These are phyloP conservation scores for Pythium angustatum DNA, from an alignment of 352 stramenopile species.

Conservation along the genomic window DNA sequence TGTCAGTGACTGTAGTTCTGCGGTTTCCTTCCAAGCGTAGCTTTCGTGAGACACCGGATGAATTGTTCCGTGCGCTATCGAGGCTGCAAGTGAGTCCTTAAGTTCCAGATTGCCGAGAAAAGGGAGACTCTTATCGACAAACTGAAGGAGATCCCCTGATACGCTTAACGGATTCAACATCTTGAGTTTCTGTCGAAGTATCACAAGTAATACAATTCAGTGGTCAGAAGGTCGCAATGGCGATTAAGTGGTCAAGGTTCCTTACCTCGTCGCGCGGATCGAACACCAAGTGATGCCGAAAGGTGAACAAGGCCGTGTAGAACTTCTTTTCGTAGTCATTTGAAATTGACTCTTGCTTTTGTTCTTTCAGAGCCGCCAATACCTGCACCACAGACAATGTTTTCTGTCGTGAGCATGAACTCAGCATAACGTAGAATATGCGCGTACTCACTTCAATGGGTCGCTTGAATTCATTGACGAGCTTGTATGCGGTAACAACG, in stretches of 20 bases:
- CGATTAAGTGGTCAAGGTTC: not conserved
- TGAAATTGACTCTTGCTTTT: slow-evolving; percentile 44
- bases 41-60: slow-evolving; percentile 72
- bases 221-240: not conserved
- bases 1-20: slow-evolving; percentile 17
- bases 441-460: slow-evolving; percentile 47
- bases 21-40: slow-evolving; percentile 65
- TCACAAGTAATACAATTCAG: too few relatives aligned
- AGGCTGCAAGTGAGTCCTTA: slow-evolving; percentile 46
- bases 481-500: slow-evolving; percentile 81
- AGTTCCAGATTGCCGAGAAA: slow-evolving; percentile 77
- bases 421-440: too few relatives aligned
- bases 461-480: slow-evolving; percentile 54
- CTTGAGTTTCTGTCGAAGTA: slow-evolving; percentile 80
- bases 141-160: slow-evolving; percentile 55
- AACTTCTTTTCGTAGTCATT: slow-evolving; percentile 48
- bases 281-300: slow-evolving; percentile 88
- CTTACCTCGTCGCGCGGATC: slow-evolving; percentile 68
- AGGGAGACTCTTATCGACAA: slow-evolving; percentile 52
- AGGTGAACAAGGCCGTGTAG: slow-evolving; percentile 78
- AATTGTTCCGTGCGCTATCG: slow-evolving; percentile 60
- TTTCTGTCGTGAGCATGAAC: not conserved
- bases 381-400: slow-evolving; percentile 36
- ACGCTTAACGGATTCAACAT: slow-evolving; percentile 70
- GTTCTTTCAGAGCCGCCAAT: slow-evolving; percentile 47